phyloP scores from a whole-genome alignment of 2,329 filamentous ascomycete species.

The Coniochaeta pulveracea region DNA sequence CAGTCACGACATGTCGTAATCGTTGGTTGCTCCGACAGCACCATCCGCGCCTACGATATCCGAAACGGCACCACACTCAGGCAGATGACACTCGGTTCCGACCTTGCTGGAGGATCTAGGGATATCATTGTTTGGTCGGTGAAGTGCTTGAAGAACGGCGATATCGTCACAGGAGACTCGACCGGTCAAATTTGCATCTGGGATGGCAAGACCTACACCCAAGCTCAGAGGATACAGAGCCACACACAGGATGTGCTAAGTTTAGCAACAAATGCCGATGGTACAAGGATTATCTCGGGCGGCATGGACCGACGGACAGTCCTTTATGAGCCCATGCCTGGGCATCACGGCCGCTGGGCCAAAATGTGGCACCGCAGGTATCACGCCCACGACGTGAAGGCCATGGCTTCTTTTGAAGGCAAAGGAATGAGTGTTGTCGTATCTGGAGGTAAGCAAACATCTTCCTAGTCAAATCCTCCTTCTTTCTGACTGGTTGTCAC shows the following conservation, averaged over 20 bases:
- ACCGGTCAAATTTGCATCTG: constrained; percentile 89
- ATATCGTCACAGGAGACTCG: constrained; percentile 90
- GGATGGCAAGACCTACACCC: constrained; percentile 85
- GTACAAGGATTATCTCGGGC: constrained; percentile 73
- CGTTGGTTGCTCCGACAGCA: constrained; percentile 91
- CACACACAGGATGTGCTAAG: constrained; percentile 88
- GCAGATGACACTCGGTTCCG: constrained; percentile 76
- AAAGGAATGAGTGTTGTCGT: constrained; percentile 75
- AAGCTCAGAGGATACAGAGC: constrained; percentile 73
- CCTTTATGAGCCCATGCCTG: constrained; percentile 59
- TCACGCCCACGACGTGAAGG: constrained; percentile 90
- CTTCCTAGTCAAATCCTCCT: no score
- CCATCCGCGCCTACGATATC: constrained; percentile 84
- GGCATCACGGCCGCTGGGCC: constrained; percentile 59
- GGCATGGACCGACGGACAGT: constrained; percentile 86
- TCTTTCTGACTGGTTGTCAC: background rate
- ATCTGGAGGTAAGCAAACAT: constrained; percentile 61
- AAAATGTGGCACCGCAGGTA: constrained; percentile 79
- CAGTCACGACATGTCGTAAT: constrained; percentile 74
- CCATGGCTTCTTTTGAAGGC: constrained; percentile 82
- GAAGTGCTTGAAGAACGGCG: constrained; percentile 74
- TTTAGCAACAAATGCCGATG: constrained; percentile 71
- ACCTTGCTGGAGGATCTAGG: constrained; percentile 64
- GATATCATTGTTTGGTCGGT: constrained; percentile 90
- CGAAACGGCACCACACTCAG: constrained; percentile 64